Conservation (phyloP, 1,284 basidiomycete genomes). For the Taiwanofungus camphoratus region DNA sequence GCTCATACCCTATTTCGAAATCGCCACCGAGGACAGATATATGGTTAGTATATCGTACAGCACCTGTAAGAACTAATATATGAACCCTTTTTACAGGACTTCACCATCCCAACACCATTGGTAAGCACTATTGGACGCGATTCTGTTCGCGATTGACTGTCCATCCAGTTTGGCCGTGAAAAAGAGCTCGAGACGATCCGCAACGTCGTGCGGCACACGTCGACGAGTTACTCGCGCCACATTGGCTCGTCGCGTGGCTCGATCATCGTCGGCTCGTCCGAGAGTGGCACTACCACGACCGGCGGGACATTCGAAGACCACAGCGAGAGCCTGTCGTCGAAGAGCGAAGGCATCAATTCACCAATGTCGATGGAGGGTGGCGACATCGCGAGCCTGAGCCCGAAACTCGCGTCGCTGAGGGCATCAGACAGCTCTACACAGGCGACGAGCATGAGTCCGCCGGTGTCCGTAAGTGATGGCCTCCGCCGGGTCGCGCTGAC, state of each 20-base stretch:
- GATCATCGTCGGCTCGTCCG: constrained; percentile 32
- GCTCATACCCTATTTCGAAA: constrained; percentile 64
- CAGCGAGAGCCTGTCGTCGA: constrained; percentile 41
- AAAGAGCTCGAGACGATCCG: constrained; percentile 62
- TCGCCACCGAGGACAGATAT: constrained; percentile 56
- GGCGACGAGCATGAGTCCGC: constrained; percentile 29
- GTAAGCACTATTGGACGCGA: constrained; percentile 29
- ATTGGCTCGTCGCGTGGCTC: constrained; percentile 39
- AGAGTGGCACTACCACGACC: constrained; percentile 29
- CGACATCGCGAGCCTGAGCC: constrained; percentile 4
- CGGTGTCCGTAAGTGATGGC: constrained; percentile 31
- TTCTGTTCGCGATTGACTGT: constrained; percentile 6
- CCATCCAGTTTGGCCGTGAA: constrained; percentile 56
- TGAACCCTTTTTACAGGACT: constrained; percentile 40
- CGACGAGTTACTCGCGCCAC: constrained; percentile 55
- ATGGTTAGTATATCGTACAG: constrained; percentile 37
- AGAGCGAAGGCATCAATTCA: constrained; percentile 31
- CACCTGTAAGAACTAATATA: no score
- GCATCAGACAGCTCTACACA: constrained; percentile 13
- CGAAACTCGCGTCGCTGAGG: constrained; percentile 17
- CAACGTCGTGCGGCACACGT: constrained; percentile 58
- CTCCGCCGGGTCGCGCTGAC: constrained; percentile 39
- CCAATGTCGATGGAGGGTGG: constrained; percentile 13
- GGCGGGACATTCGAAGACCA: constrained; percentile 32
- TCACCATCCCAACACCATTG: constrained; percentile 59